A percentile compares a stretch with the other conserved stretches of the same genome.
phyloP scores from a whole-genome alignment of 75 land plant species.

The Pinus tabuliformis region DNA sequence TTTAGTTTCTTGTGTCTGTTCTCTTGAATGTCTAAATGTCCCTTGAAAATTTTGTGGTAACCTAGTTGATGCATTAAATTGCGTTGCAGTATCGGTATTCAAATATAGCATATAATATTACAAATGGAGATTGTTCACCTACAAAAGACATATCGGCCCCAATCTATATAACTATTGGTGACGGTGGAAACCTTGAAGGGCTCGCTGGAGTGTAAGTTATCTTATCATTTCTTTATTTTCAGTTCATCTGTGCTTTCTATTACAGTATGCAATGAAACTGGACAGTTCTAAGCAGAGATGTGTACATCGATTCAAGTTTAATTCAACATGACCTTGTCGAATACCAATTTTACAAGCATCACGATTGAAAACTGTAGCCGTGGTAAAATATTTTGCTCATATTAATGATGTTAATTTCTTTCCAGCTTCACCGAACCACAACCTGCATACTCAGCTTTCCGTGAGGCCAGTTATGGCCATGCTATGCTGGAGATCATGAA shows the following conservation, averaged over 20 bases:
- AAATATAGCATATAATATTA: slow-evolving; percentile 66
- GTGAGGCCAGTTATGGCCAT: slow-evolving; percentile 88
- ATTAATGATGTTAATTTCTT: slow-evolving; percentile 1
- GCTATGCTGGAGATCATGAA: slow-evolving; percentile 77
- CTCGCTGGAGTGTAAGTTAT: slow-evolving; percentile 66
- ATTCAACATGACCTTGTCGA: not conserved
- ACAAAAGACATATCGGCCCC: slow-evolving; percentile 71
- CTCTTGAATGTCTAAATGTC: not conserved
- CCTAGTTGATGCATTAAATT: not conserved
- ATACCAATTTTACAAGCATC: not conserved
- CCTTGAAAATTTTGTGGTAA: not conserved
- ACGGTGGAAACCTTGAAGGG: slow-evolving; percentile 98
- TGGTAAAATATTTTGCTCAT: not conserved
- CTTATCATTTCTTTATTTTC: not conserved
- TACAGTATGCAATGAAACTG: not conserved
- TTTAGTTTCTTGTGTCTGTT: not conserved
- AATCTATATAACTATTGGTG: slow-evolving; percentile 87
- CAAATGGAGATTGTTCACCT: slow-evolving; percentile 65
- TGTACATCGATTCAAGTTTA: not conserved
- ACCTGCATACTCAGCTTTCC: slow-evolving; percentile 81
- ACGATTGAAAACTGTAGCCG: not conserved
- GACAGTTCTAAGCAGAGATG: not conserved
- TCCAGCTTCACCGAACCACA: slow-evolving; percentile 65
- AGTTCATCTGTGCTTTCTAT: not conserved
- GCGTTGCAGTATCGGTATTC: slow-evolving; percentile 77